A percentile compares a stretch with the other conserved stretches of the same genome.
phyloP scores from a whole-genome alignment of 306 rosid species.

The Rosa chinensis region DNA sequence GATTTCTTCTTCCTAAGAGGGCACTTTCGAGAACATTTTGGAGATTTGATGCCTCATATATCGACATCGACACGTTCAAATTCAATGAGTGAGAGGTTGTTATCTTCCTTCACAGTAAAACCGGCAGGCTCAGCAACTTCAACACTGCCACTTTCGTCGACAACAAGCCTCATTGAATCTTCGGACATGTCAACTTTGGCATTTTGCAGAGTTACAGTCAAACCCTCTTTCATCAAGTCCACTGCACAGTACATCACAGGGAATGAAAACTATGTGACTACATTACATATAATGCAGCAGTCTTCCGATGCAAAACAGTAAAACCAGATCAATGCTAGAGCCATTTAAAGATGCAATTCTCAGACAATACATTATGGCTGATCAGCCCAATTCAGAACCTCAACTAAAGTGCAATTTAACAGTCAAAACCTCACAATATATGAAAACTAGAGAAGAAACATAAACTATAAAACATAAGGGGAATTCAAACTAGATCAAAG shows the following conservation, averaged over 20 bases:
- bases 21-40: conserved; percentile 35
- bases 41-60: conserved; percentile 38
- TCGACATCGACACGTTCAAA: conserved; percentile 38
- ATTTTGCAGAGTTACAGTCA: conserved; percentile 30
- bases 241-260: conserved; percentile 9
- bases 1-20: conserved; percentile 43
- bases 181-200: conserved; percentile 41
- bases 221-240: conserved; percentile 43
- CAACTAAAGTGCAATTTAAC: too few relatives aligned
- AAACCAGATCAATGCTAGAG: too few relatives aligned
- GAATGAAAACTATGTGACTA: too few relatives aligned
- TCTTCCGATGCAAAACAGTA: too few relatives aligned
- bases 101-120: conserved; percentile 40
- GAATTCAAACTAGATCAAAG: too few relatives aligned
- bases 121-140: conserved; percentile 41
- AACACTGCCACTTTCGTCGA: conserved; percentile 43
- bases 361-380: too few relatives aligned
- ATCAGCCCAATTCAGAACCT: too few relatives aligned
- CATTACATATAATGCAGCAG: too few relatives aligned
- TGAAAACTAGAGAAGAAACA: too few relatives aligned
- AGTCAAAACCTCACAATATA: too few relatives aligned
- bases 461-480: too few relatives aligned
- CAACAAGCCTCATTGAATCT: conserved; percentile 48
- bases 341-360: too few relatives aligned
- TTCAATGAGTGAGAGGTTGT: conserved; percentile 44